A percentile compares a stretch with the other conserved stretches of the same genome.
phyloP scores from a whole-genome alignment of 2,329 filamentous ascomycete species.

The Trichoderma semiorbis region DNA sequence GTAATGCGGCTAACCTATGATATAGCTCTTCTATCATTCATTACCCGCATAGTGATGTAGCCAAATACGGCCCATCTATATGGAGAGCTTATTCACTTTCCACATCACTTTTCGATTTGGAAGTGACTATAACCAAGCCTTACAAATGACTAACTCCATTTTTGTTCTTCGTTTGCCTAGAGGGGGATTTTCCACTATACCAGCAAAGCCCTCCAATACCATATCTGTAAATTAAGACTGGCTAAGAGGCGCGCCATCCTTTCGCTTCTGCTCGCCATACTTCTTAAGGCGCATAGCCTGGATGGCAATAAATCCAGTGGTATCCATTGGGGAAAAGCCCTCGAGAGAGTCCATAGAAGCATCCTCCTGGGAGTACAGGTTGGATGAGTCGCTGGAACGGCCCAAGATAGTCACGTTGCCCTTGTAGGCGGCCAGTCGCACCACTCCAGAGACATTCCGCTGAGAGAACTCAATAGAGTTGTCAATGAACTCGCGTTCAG shows the following conservation, averaged over 20 bases:
- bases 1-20: too few relatives aligned
- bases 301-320: slow-evolving; percentile 63
- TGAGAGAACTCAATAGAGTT: slow-evolving; percentile 55
- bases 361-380: slow-evolving; percentile 50
- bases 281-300: slow-evolving; percentile 64
- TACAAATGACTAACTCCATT: too few relatives aligned
- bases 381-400: slow-evolving; percentile 43
- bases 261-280: slow-evolving; percentile 33
- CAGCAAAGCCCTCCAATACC: not conserved
- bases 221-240: not conserved
- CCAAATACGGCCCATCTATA: too few relatives aligned
- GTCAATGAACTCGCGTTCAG: slow-evolving; percentile 46
- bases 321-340: slow-evolving; percentile 56
- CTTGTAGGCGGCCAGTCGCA: slow-evolving; percentile 39
- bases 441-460: slow-evolving; percentile 36
- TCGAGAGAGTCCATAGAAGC: slow-evolving; percentile 49
- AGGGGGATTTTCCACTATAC: not conserved
- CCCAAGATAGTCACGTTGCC: slow-evolving; percentile 48
- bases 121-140: too few relatives aligned
- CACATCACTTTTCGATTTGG: too few relatives aligned
- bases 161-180: not conserved
- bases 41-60: too few relatives aligned
- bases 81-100: too few relatives aligned
- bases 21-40: too few relatives aligned
- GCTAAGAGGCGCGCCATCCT: slow-evolving; percentile 24